Conservation (phyloP, 345 rosid species). For the Lenwebbia sp. region DNA sequence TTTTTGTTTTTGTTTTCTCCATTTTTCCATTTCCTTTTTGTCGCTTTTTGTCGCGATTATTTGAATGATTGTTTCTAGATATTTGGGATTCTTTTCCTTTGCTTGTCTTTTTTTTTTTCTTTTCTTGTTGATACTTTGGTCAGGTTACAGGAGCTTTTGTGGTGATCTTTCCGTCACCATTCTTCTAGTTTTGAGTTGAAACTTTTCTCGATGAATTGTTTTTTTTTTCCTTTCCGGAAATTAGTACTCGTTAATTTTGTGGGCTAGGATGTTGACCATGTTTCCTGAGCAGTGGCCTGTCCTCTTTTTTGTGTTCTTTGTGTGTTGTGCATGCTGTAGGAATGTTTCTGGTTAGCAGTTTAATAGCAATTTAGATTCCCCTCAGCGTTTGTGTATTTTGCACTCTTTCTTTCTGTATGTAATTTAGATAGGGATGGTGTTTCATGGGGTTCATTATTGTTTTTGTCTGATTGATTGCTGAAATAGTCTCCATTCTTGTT, state of each 20-base stretch:
- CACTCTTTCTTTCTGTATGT: too few relatives aligned
- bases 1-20: not conserved
- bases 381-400: too few relatives aligned
- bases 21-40: not conserved
- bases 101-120: not conserved
- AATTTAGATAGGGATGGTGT: too few relatives aligned
- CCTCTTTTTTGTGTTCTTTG: not conserved
- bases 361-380: too few relatives aligned
- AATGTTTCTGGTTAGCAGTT: too few relatives aligned
- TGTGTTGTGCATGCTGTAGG: too few relatives aligned
- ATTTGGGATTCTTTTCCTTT: not conserved
- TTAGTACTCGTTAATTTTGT: not conserved
- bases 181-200: not conserved
- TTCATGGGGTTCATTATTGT: too few relatives aligned
- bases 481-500: too few relatives aligned
- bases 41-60: not conserved
- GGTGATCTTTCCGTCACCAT: not conserved
- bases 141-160: not conserved
- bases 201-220: not conserved
- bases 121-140: not conserved
- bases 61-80: not conserved
- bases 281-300: not conserved
- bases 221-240: not conserved
- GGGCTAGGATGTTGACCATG: not conserved
- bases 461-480: too few relatives aligned